These are phyloP conservation scores for Phytophthora pistaciae DNA, from an alignment of 352 stramenopile species.

Conservation along the genomic window DNA sequence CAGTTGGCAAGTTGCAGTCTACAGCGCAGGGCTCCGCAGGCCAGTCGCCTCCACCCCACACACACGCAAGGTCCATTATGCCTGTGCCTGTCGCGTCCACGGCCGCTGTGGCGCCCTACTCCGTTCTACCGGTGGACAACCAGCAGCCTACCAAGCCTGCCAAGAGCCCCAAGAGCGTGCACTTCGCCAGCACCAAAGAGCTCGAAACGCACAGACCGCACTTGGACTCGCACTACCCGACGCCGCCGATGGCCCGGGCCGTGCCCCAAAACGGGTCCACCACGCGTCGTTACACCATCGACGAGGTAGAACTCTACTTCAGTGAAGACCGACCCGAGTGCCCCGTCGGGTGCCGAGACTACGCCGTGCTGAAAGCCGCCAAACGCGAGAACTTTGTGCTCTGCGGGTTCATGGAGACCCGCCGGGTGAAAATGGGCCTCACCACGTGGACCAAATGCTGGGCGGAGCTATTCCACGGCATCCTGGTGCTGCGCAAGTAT, in stretches of 20 bases:
- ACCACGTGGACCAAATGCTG: conserved; percentile 62
- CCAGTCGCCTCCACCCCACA: background rate
- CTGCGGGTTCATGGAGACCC: conserved; percentile 56
- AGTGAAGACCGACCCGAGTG: conserved; percentile 54
- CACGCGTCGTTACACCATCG: conserved; percentile 59
- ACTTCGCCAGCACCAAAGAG: conserved; percentile 58
- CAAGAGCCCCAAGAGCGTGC: conserved; percentile 49
- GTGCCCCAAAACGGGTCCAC: conserved; percentile 60
- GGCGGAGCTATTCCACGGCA: conserved; percentile 76
- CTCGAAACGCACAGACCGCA: conserved; percentile 40
- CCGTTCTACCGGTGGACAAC: conserved; percentile 5
- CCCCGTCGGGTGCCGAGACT: conserved; percentile 46
- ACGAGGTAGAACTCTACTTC: conserved; percentile 75
- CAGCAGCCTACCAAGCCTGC: conserved; percentile 7
- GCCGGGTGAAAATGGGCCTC: conserved; percentile 52
- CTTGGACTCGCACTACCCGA: conserved; percentile 59
- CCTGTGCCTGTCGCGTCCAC: conserved; percentile 5
- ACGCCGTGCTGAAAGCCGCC: conserved; percentile 60
- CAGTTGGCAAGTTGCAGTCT: conserved; percentile 26
- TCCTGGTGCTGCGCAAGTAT: conserved; percentile 67
- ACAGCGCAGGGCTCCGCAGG: background rate
- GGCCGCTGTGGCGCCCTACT: conserved; percentile 17
- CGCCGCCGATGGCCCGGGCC: conserved; percentile 34
- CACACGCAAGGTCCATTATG: conserved; percentile 4
- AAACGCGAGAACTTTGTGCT: conserved; percentile 61